Evolutionary conservation across 2,329 filamentous ascomycete genomes (phyloP), one percentile per base, ranked within the genome.

Genomic region (Fusarium stilboides): DNA sequence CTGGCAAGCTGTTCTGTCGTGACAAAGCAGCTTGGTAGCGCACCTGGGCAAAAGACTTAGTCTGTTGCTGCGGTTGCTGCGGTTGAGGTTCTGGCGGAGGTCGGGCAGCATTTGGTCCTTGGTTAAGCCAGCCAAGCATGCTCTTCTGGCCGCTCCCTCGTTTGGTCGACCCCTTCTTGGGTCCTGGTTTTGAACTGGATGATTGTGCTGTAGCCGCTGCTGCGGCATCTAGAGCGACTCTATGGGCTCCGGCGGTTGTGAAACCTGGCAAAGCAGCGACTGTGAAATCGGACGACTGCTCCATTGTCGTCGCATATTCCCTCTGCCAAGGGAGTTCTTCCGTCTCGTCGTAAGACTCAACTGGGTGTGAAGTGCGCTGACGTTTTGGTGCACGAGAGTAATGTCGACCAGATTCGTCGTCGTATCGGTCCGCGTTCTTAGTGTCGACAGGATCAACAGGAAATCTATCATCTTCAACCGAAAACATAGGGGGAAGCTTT

Each of bases 391-490:
- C 72, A 72, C 56, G 74, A 19, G 70, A 53, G 33, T 69, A 65
- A 34, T 75, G 56, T 17, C 62, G 63, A 5, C 59, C 65, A 17
- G 51, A 47, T 14, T 72, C 59, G 7, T 65, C 69, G 7, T 72
- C 72, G 4, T 61, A 49, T 9, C 61, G 71, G 42, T 67, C 76
- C 42, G 49, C 58, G 39, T 67, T 65, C 59, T 83, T 74, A 7
- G 68, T 67, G 17, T 82, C 78, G 22, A 86, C 83, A 6, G 91
- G 91, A 47, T 91, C 88, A 5, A 88, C 73, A 0, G 92, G 91
- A 80, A 90, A 93, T 13, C 86, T 75, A 66, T 92, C 87, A 76
- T 96, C 93, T 72, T 92, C 89, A 1, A 84, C 81, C 43, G 81
- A 84, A 58, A 86, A 86, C 79, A 90, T 84, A 22, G 79, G 75